phyloP scores from a whole-genome alignment of 495 filamentous ascomycete species.

The Thermothielavioides terrestris region DNA sequence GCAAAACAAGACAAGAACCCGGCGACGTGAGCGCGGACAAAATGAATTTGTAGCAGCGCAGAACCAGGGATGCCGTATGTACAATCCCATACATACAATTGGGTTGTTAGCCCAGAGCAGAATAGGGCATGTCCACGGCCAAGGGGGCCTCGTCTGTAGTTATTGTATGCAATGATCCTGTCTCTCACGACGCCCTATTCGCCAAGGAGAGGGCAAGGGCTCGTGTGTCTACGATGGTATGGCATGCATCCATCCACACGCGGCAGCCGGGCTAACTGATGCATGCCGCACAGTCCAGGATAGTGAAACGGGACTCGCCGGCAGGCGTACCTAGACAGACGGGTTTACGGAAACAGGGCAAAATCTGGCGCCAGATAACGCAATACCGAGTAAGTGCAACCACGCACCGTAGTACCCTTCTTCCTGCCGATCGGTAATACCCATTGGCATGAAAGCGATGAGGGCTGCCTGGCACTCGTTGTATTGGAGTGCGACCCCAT shows the following conservation, averaged over 20 bases:
- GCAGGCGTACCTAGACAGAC: neutral
- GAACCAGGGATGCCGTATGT: neutral
- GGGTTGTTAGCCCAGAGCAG: neutral
- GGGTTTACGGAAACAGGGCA: slow-evolving; percentile 5
- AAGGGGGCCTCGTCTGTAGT: no score
- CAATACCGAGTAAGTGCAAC: slow-evolving; percentile 3
- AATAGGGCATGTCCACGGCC: no score
- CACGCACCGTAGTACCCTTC: neutral
- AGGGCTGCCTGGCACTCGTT: neutral
- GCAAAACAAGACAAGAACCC: neutral
- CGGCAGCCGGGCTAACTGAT: no score
- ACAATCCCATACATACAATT: neutral
- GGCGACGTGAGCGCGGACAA: neutral
- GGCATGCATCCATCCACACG: no score
- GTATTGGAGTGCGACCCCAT: neutral
- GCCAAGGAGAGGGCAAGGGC: no score
- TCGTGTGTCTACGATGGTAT: no score
- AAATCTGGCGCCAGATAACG: slow-evolving; percentile 18
- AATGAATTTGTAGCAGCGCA: neutral
- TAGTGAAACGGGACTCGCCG: neutral
- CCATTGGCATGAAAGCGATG: neutral
- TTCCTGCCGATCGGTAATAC: neutral
- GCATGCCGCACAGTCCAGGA: neutral
- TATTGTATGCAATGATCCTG: no score
- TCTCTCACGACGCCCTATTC: no score